Conservation (phyloP, 1,284 basidiomycete genomes). For the Rhizoctonia solani region DNA sequence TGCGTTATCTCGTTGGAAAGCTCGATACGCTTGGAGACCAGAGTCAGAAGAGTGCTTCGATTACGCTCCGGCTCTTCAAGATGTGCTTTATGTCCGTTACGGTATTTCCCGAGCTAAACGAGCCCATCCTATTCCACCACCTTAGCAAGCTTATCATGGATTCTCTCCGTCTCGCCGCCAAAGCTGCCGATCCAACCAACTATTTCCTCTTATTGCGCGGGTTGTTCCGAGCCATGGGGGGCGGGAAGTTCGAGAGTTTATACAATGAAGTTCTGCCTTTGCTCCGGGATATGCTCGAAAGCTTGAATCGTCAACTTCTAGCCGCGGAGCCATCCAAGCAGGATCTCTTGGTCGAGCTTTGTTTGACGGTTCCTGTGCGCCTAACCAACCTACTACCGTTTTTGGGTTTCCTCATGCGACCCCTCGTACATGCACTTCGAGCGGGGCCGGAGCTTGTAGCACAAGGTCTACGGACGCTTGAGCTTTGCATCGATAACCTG, state of each 20-base stretch:
- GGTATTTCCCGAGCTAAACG: constrained; percentile 77
- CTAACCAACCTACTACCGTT: constrained; percentile 96
- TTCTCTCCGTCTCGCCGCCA: constrained; percentile 92
- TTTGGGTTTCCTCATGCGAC: constrained; percentile 95
- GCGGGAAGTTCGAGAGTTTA: constrained; percentile 89
- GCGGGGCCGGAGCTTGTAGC: constrained; percentile 90
- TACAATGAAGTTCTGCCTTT: constrained; percentile 98
- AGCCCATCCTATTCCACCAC: constrained; percentile 90
- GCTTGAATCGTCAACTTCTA: constrained; percentile 87
- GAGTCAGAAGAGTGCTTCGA: constrained; percentile 75
- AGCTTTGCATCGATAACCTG: constrained; percentile 99
- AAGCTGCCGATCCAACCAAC: constrained; percentile 87
- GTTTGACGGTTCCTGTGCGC: constrained; percentile 94
- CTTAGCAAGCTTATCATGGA: constrained; percentile 95
- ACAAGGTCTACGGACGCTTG: constrained; percentile 94
- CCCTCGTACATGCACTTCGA: constrained; percentile 88
- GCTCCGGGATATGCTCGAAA: constrained; percentile 96
- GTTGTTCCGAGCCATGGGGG: constrained; percentile 96
- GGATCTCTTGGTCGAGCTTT: constrained; percentile 96
- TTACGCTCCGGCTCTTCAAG: constrained; percentile 92
- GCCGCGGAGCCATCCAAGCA: constrained; percentile 72
- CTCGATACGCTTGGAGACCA: constrained; percentile 86
- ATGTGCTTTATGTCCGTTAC: constrained; percentile 94
- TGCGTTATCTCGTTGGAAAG: constrained; percentile 84
- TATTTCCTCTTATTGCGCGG: constrained; percentile 95